Evolutionary conservation across 2,329 filamentous ascomycete genomes (phyloP), one percentile per base, ranked within the genome.

Genomic region (Epichloe aotearoae): DNA sequence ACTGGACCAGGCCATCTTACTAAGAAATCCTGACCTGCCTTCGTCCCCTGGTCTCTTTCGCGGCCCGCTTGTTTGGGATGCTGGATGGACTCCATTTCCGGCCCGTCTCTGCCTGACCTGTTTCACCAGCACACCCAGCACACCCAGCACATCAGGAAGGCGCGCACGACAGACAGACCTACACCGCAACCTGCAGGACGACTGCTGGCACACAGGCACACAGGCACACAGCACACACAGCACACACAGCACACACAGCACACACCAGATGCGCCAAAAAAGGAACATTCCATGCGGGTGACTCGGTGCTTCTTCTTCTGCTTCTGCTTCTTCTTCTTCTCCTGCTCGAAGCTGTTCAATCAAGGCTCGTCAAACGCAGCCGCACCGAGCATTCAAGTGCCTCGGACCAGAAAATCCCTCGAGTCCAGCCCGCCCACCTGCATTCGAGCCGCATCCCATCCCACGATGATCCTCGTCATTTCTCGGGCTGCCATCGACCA

Each of bases 401-500:
- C 19, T 42, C 40, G 17, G 12, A 23, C 12, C 12, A 19, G 39
- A 20, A 41, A 42, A 38, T 14, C 36, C 36, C 36, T n/a, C 36
- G 14, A n/a, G 12, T 38, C 14, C 36, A 15, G 36, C 36, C 36
- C 40, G 36, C 36, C 36, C 40, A 17, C 10, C 15, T 11, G n/a
- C n/a, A 42, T 5, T 20, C 41, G 41, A 23, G 41, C 41, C 41
- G 42, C 42, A 45, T 26, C 23, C 14, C 23, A 45, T 49, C 40
- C 44, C 40, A 17, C 40, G 33, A 49, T 44, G 20, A 49, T 37
- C 47, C 47, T 49, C 40, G 47, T 49, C 47, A 49, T 30, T 44
- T 30, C 41, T 44, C 33, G 40, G 47, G 40, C 40, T 42, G 34
- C 40, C 47, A 49, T 42, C 23, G 15, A 44, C 8, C 36, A 34